Conservation (phyloP, 768 basidiomycete genomes). For the Tremella mesenterica region DNA sequence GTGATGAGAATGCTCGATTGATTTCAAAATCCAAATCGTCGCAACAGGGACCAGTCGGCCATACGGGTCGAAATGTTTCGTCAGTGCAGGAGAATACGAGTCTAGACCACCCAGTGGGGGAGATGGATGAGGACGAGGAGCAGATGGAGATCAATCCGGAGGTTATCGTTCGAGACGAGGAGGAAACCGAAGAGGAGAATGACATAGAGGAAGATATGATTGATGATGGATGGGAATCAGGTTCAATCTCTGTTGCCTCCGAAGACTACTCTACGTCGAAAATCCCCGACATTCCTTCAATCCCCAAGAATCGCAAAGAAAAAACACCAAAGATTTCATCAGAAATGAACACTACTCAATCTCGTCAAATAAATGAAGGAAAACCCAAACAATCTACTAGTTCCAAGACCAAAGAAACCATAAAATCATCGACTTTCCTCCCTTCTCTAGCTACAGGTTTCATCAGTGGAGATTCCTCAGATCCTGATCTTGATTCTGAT, state of each 20-base stretch:
- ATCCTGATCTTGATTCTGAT: conserved; percentile 56
- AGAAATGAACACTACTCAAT: no score
- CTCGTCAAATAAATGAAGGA: background rate
- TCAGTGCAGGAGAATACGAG: conserved; percentile 11
- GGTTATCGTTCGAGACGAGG: conserved; percentile 5
- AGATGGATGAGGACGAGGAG: conserved; percentile 8
- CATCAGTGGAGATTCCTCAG: conserved; percentile 66
- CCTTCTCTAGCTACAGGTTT: conserved; percentile 84
- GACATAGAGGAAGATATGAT: conserved; percentile 35
- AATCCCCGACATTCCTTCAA: background rate
- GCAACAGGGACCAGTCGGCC: no score
- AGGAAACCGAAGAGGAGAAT: conserved; percentile 15
- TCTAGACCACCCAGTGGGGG: background rate
- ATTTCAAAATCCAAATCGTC: conserved; percentile 22
- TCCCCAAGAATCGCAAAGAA: background rate
- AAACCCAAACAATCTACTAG: background rate
- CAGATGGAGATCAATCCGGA: background rate
- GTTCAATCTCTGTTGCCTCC: conserved; percentile 41
- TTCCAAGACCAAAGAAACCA: conserved; percentile 33
- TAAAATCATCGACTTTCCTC: conserved; percentile 60
- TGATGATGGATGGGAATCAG: conserved; percentile 47
- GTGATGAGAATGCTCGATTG: conserved; percentile 33
- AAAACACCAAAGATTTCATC: no score
- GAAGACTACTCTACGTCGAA: background rate
- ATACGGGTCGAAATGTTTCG: conserved; percentile 8